phyloP scores from a whole-genome alignment of 768 basidiomycete genomes.

The Boletus subcaerulescens region DNA sequence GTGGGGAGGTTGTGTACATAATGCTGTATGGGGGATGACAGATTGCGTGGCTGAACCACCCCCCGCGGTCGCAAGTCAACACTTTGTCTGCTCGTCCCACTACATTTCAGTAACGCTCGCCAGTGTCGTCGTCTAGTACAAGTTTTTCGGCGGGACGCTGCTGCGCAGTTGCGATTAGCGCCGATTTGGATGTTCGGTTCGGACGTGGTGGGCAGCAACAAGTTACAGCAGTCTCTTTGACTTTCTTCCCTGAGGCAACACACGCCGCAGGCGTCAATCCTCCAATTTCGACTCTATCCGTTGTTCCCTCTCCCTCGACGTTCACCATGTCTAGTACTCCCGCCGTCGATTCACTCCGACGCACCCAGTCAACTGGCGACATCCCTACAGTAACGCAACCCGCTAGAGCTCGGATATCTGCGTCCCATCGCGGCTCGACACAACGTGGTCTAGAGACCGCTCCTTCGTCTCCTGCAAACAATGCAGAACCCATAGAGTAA shows the following conservation, averaged over 20 bases:
- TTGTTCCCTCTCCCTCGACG: slow-evolving; percentile 15
- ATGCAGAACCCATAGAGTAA: slow-evolving; percentile 18
- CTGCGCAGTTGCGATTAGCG: slow-evolving; percentile 15
- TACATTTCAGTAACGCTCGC: background rate
- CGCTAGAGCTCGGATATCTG: slow-evolving; percentile 28
- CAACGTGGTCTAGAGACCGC: slow-evolving; percentile 22
- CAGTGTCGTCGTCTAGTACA: background rate
- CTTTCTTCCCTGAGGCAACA: slow-evolving; percentile 14
- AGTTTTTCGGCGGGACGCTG: background rate
- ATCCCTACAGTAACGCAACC: slow-evolving; percentile 27
- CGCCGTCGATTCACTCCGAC: slow-evolving; percentile 30
- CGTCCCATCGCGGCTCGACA: slow-evolving; percentile 26
- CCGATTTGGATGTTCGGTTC: slow-evolving; percentile 17
- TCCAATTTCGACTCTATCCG: slow-evolving; percentile 10
- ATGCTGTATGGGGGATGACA: background rate
- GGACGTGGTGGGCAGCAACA: slow-evolving; percentile 14
- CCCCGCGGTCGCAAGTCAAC: background rate
- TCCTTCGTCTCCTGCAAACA: slow-evolving; percentile 19
- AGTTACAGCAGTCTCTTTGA: slow-evolving; percentile 1
- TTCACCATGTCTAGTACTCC: slow-evolving; percentile 28
- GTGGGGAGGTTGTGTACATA: slow-evolving; percentile 9
- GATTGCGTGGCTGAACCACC: slow-evolving; percentile 3
- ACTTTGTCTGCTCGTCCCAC: slow-evolving; percentile 14
- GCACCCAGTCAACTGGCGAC: slow-evolving; percentile 36
- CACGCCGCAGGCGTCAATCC: slow-evolving; percentile 33